Base-by-base conservation (phyloP, 192 early-diverging fungal genomes). In the Rhizoclosmatium sp. region DNA sequence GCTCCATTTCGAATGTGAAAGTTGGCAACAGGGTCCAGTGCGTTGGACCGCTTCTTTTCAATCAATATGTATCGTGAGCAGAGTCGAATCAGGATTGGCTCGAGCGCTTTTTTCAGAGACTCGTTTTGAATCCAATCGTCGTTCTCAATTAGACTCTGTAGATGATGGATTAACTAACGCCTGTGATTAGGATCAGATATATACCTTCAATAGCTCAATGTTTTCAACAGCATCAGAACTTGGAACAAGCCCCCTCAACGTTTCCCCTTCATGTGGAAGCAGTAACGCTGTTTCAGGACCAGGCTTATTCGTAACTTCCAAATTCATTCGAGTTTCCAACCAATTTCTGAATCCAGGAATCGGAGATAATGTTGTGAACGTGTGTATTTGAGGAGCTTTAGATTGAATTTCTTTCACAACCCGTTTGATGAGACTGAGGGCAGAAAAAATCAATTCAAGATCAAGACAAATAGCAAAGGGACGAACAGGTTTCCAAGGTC, bases 1-100 rank as follows among this genome's bases (percentile, higher is more conserved):
- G 96, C 95, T 4, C 97, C 97, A 78, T 98, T 98, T 40, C 97
- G 92, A 62, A 97, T 81, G 75, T 98, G 97, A 72, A 98, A 98
- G 83, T 98, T 97, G 31, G 94, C 95, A 62, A 98, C 97, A 0
- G 97, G 96, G 83, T 98, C 97, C 16, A 92, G 78, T 0, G 94
- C 95, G 40, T 87, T 70, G 46, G 82, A 78, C 4, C 89, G 81
- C 45, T 90, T 87, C 69, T 93, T 94, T 75, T 95, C 93, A 10
- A 88, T 58, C 44, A 95, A 51, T 5, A 93, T 75, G 68, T 93
- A 93, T 80, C 89, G 51, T 16, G 51, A 54, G 16, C 51, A 54
- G 51, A 54, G 51, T 12, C 51, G 51, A 12, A 54, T 54, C 51
- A 54, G 51, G 51, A 54, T 54, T 54, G 51, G 51, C 16, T 54